Evolutionary conservation across 805 yeast species (phyloP), one percentile per base, ranked within the genome.

Genomic region (Vanderwaltozyma verrucispora): DNA sequence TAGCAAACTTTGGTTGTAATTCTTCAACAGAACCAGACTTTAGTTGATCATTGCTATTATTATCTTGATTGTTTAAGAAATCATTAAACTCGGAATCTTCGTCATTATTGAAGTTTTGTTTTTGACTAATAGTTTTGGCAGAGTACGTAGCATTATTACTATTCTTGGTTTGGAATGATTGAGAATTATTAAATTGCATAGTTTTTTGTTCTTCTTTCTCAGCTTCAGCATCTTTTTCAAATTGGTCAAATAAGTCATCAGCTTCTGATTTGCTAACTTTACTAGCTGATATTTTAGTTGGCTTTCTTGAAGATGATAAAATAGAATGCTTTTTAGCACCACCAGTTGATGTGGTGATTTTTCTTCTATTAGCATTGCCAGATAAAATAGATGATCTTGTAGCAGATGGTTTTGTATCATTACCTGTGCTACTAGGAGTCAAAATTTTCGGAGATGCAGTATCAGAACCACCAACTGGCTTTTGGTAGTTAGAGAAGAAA

Each of bases 401-500:
- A 36, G 28, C 40, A 36, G 33, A 43, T 38, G 37, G 43, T 32
- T 32, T 42, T 28, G 28, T 25, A 4, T 32, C 5, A 40, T 18
- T 17, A 15, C 35, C 34, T 4, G 30, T 39, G 29, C 48, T 53
- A 16, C 51, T 48, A 30, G 56, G 51, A 13, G 55, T 45, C 26
- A 50, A 30, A 8, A 39, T 40, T 30, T 45, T 47, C 28, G 50
- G 44, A 3, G 53, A 33, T 19, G 58, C 60, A 31, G 51, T 63
- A 31, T 48, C 60, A 38, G 46, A 56, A 40, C 72, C 61, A 19
- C 70, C 61, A 31, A 67, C 62, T n/a, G 95, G 86, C 53, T 85
- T 85, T 40, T 84, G 85, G 92, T 95, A 88, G 55, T 77, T 80
- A 37, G 92, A 73, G 63, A 92, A 92, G 60, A 92, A 92, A 61